Base-by-base conservation (phyloP, 116 monocot species). In the Dioscorea cayenensis region DNA sequence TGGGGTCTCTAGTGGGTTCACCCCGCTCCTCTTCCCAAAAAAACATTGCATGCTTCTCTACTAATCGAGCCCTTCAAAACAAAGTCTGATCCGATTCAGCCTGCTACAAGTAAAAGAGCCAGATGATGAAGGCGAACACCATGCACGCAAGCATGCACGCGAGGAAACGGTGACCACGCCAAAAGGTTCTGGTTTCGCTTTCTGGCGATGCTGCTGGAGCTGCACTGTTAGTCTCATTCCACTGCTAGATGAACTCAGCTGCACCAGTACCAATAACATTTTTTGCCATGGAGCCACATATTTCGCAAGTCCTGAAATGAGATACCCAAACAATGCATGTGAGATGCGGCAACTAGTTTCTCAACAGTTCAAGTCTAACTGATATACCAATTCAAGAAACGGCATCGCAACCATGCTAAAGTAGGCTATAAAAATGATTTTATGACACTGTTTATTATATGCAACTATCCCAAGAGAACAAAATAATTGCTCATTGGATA, bases 21-120 rank as follows among this genome's bases (percentile, higher is more conserved):
- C n/a, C n/a, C n/a, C n/a, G n/a, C n/a, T n/a, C n/a, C n/a, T n/a
- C n/a, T n/a, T n/a, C n/a, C n/a, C n/a, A n/a, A n/a, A n/a, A n/a
- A n/a, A n/a, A n/a, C n/a, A n/a, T n/a, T n/a, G n/a, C 43, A 43
- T 43, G 43, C 11, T 43, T 43, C 43, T 43, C 43, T 43, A 43
- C 43, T 43, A 43, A 43, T 32, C 2, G 32, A 32, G 32, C 32
- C 32, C 32, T 32, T 32, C 43, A 5, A 3, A 43, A 43, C 8
- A 6, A 6, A 43, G 43, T 43, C n/a, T n/a, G n/a, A n/a, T n/a
- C 12, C 13, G 55, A 19, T 55, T 55, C 55, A 55, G 55, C 55
- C 89, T 5, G 92, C 92, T 14, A 89, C 91, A 95, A 92, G 78
- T 92, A 92, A 61, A 95, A 95, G 68, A 95, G 92, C 95, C 95